Percentiles rank a stretch among this genome's conserved stretches.
Evolutionary conservation across 495 filamentous ascomycete genomes (phyloP).

Genomic region (Polyplosphaeria fusca): DNA sequence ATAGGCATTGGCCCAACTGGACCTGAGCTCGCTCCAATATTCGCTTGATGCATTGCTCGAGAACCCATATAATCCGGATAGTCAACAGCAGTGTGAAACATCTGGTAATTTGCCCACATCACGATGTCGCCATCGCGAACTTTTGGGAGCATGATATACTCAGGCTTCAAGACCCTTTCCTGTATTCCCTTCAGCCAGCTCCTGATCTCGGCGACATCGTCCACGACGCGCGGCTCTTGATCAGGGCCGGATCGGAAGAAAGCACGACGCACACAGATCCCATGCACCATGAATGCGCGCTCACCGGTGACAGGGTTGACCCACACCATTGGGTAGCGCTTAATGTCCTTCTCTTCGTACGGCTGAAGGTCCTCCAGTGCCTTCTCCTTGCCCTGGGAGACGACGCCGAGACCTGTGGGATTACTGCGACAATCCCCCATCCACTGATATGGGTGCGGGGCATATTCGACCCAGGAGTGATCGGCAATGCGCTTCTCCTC

Average conservation of each 20-base stretch:
- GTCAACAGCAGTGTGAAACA: constrained; percentile 6
- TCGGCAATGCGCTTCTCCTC: constrained; percentile 44
- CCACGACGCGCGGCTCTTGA: constrained; percentile 17
- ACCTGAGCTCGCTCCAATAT: no score
- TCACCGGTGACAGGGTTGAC: constrained; percentile 40
- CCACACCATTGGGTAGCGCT: constrained; percentile 40
- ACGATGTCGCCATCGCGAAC: constrained; percentile 21
- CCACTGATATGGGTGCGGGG: constrained; percentile 45
- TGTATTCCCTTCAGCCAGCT: constrained; percentile 12
- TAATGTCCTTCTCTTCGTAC: background rate
- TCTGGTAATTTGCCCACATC: constrained; percentile 15
- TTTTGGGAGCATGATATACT: constrained; percentile 16
- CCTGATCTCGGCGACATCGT: constrained; percentile 17
- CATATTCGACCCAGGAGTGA: constrained; percentile 47
- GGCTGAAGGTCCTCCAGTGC: background rate
- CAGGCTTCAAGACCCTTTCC: constrained; percentile 13
- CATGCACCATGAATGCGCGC: constrained; percentile 35
- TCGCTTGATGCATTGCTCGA: no score
- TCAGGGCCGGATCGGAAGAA: constrained; percentile 15
- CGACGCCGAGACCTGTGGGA: constrained; percentile 42
- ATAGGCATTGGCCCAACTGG: no score
- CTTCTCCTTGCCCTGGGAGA: constrained; percentile 32
- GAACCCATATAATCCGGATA: no score
- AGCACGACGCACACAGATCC: constrained; percentile 26
- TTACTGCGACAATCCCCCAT: constrained; percentile 42